These are phyloP conservation scores for Phaeosphaeria sp. DNA, from an alignment of 2,329 filamentous ascomycete species.

Conservation along the genomic window DNA sequence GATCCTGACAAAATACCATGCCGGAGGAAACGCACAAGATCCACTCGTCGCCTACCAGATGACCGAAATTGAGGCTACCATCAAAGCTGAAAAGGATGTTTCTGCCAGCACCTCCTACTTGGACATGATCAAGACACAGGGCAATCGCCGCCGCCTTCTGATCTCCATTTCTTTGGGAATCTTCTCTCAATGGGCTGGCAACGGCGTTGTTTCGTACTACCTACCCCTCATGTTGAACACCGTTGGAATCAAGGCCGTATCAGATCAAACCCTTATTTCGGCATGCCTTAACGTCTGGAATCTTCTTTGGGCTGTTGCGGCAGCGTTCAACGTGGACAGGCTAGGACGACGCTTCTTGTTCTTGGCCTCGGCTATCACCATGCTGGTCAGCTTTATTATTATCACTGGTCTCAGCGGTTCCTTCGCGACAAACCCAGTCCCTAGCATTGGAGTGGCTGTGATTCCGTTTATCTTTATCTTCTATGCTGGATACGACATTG, in stretches of 20 bases:
- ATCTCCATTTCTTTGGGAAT: slow-evolving; percentile 69
- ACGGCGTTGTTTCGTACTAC: slow-evolving; percentile 72
- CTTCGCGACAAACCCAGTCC: slow-evolving; percentile 12
- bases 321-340: slow-evolving; percentile 50
- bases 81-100: slow-evolving; percentile 34
- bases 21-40: slow-evolving; percentile 64
- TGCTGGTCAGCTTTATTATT: slow-evolving; percentile 45
- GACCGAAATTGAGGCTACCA: slow-evolving; percentile 70
- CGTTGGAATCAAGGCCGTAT: slow-evolving; percentile 62
- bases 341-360: slow-evolving; percentile 54
- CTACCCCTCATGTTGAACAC: slow-evolving; percentile 67
- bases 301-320: slow-evolving; percentile 48
- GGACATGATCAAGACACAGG: slow-evolving; percentile 54
- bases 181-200: slow-evolving; percentile 73
- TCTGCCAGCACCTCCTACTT: background rate
- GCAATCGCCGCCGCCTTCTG: slow-evolving; percentile 67
- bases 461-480: slow-evolving; percentile 21
- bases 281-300: slow-evolving; percentile 66
- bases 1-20: slow-evolving; percentile 69
- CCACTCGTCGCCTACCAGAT: slow-evolving; percentile 70
- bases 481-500: slow-evolving; percentile 34
- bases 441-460: slow-evolving; percentile 7
- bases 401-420: slow-evolving; percentile 19
- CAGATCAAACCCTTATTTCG: slow-evolving; percentile 51
- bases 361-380: slow-evolving; percentile 38